phyloP scores from a whole-genome alignment of 768 basidiomycete species.

The Suillus hirtellus region DNA sequence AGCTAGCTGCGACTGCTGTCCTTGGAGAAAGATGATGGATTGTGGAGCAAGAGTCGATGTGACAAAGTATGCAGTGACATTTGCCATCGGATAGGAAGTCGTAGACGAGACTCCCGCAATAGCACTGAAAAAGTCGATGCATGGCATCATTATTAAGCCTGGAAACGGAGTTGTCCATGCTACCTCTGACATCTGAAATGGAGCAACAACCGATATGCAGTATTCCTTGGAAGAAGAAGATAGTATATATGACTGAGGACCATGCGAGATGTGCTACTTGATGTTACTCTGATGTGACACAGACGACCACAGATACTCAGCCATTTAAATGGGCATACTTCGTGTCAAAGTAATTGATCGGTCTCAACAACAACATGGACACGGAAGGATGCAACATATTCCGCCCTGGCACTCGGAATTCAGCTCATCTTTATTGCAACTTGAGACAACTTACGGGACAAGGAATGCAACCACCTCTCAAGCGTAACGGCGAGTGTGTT shows the following conservation, averaged over 20 bases:
- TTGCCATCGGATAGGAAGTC: conserved; percentile 38
- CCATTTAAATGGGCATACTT: not conserved
- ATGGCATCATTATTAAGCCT: not conserved
- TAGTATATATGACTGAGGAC: not conserved
- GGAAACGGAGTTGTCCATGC: not conserved
- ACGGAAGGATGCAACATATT: conserved; percentile 37
- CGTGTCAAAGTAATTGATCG: not conserved
- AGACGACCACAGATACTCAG: not conserved
- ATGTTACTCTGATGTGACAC: not conserved
- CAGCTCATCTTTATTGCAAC: not conserved
- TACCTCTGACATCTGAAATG: not conserved
- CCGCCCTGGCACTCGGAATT: conserved; percentile 27
- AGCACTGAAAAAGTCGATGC: not conserved
- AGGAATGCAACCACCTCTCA: conserved; percentile 35
- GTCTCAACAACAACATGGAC: conserved; percentile 24
- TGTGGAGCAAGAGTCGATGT: no score
- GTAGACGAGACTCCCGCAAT: not conserved
- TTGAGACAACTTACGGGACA: conserved; percentile 27
- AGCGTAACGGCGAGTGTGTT: conserved; percentile 19
- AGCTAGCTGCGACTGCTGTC: no score
- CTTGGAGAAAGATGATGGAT: no score
- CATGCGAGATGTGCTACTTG: not conserved
- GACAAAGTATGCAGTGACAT: no score
- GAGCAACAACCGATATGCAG: not conserved
- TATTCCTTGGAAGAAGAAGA: not conserved